Evolutionary conservation across 2,329 filamentous ascomycete species (phyloP).

Genomic region (Rosellinia necatrix): DNA sequence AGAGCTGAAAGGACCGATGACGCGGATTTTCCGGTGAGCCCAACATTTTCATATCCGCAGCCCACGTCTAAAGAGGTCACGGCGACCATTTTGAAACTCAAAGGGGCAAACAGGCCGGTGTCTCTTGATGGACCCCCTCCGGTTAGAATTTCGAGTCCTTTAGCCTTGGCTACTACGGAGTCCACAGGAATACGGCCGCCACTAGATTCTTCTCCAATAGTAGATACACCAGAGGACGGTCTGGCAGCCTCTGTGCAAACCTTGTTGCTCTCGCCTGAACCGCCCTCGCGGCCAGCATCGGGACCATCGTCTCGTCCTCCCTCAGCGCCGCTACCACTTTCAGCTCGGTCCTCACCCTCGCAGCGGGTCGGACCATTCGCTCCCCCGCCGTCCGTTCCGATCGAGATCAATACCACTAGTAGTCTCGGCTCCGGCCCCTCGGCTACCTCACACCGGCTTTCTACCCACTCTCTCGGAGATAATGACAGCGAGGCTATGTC

Average conservation of each 20-base stretch:
- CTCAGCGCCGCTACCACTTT: slow-evolving; percentile 29
- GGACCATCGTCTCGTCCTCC: slow-evolving; percentile 25
- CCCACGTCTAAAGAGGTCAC: slow-evolving; percentile 43
- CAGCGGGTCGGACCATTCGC: slow-evolving; percentile 35
- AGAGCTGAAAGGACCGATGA: slow-evolving; percentile 35
- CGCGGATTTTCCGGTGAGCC: slow-evolving; percentile 35
- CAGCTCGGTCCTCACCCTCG: slow-evolving; percentile 37
- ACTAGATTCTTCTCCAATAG: slow-evolving; percentile 5
- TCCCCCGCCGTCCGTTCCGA: slow-evolving; percentile 39
- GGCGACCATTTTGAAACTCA: slow-evolving; percentile 41
- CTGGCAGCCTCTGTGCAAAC: slow-evolving; percentile 8
- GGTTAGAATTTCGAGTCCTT: slow-evolving; percentile 37
- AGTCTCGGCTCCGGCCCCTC: slow-evolving; percentile 33
- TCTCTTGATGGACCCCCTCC: slow-evolving; percentile 38
- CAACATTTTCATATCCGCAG: slow-evolving; percentile 41
- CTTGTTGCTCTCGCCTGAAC: slow-evolving; percentile 12
- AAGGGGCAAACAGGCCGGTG: slow-evolving; percentile 35
- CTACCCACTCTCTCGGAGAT: slow-evolving; percentile 28
- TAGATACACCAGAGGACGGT: slow-evolving; percentile 5
- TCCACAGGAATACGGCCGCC: slow-evolving; percentile 19
- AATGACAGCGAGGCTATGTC: slow-evolving; percentile 24
- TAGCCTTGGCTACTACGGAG: slow-evolving; percentile 28
- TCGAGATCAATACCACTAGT: slow-evolving; percentile 38
- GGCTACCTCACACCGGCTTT: slow-evolving; percentile 15
- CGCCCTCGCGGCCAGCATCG: slow-evolving; percentile 21